These are phyloP conservation scores for Phytophthora crassamura DNA, from an alignment of 352 stramenopile genomes.

Conservation along the genomic window DNA sequence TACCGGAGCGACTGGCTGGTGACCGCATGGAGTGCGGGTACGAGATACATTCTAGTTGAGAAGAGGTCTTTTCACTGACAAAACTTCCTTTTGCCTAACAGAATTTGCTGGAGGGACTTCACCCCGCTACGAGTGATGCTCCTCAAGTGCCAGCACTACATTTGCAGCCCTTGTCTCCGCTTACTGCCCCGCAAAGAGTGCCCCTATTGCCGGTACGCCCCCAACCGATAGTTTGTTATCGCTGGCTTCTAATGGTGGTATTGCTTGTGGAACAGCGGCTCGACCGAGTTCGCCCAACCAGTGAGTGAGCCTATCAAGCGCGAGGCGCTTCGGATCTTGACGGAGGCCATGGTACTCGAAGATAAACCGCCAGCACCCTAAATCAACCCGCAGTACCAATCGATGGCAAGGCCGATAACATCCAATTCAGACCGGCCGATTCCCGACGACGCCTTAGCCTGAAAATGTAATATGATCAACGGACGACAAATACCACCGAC, in stretches of 20 bases:
- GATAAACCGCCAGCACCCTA: conserved; percentile 1
- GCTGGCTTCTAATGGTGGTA: background rate
- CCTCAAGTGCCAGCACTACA: conserved; percentile 41
- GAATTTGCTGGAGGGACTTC: conserved; percentile 39
- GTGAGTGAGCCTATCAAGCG: conserved; percentile 25
- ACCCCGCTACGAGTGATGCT: conserved; percentile 23
- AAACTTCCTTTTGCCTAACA: background rate
- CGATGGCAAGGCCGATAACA: background rate
- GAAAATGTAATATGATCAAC: background rate
- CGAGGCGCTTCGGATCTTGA: conserved; percentile 24
- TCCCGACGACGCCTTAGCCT: background rate
- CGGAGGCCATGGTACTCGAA: conserved; percentile 7
- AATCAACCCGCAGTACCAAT: background rate
- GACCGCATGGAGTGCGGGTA: conserved; percentile 42
- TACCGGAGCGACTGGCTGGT: conserved; percentile 21
- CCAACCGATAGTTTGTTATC: background rate
- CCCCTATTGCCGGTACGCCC: conserved; percentile 31
- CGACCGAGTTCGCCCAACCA: conserved; percentile 17
- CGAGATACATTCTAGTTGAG: background rate
- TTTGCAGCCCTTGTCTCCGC: conserved; percentile 34
- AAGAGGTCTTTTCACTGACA: too few relatives aligned
- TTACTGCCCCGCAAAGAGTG: conserved; percentile 31
- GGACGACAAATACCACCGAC: background rate
- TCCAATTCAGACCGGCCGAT: too few relatives aligned
- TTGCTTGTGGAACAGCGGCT: conserved; percentile 12